Conservation (phyloP, 2,329 filamentous ascomycete species). For the Arthrobotrys entomopaga region DNA sequence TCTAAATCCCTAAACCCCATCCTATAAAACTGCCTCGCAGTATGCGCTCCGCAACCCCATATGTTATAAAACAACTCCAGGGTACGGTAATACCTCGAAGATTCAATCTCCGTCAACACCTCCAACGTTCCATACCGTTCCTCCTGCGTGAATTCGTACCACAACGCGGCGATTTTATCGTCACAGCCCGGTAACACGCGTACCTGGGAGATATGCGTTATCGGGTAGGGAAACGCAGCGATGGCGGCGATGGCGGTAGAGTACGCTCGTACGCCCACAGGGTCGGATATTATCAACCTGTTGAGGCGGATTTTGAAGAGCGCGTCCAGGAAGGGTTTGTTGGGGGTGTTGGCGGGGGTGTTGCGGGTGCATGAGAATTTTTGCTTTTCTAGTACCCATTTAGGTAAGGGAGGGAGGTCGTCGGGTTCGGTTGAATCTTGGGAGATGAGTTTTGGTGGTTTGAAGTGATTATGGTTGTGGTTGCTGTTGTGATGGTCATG, state of each 20-base stretch:
- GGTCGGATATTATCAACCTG: conserved; percentile 76
- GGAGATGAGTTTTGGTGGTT: conserved; percentile 64
- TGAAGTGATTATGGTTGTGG: conserved; percentile 57
- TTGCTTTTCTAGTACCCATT: conserved; percentile 61
- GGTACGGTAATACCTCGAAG: conserved; percentile 72
- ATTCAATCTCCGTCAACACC: conserved; percentile 73
- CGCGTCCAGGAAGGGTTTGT: conserved; percentile 77
- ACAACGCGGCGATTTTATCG: conserved; percentile 79
- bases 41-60: conserved; percentile 88
- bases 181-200: conserved; percentile 79
- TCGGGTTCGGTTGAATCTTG: conserved; percentile 82
- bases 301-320: conserved; percentile 78
- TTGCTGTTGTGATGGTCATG: conserved; percentile 55
- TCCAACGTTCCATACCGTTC: conserved; percentile 64
- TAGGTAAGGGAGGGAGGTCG: conserved; percentile 75
- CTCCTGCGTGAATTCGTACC: conserved; percentile 74
- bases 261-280: conserved; percentile 85
- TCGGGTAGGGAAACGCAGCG: conserved; percentile 77
- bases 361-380: conserved; percentile 82
- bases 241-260: conserved; percentile 85
- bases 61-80: conserved; percentile 81
- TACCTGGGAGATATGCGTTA: conserved; percentile 65
- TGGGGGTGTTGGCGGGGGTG: conserved; percentile 72
- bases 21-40: conserved; percentile 82
- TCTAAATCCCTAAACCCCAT: conserved; percentile 84